Percentiles rank a stretch among this genome's conserved stretches.
phyloP scores from a whole-genome alignment of 495 filamentous ascomycete genomes.

The Hypoxylon subgilvum region DNA sequence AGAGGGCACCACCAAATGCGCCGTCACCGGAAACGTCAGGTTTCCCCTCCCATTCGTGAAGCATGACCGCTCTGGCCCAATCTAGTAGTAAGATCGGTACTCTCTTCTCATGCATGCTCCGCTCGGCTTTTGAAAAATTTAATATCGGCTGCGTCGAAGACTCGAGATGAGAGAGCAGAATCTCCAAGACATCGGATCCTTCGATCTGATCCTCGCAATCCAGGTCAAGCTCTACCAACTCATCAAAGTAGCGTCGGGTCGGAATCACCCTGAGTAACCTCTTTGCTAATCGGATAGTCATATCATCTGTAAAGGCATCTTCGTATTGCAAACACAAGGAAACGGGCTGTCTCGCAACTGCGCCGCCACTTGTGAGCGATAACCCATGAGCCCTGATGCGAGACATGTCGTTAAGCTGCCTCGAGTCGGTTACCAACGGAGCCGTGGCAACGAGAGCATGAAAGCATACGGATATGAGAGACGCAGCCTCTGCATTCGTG shows the following conservation, averaged over 20 bases:
- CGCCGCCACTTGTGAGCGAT: conserved; percentile 44
- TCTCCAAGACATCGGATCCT: conserved; percentile 53
- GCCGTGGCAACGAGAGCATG: conserved; percentile 60
- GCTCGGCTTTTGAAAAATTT: conserved; percentile 54
- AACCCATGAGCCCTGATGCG: conserved; percentile 56
- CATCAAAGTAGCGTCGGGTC: conserved; percentile 54
- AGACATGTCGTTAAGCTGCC: conserved; percentile 57
- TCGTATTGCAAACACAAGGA: conserved; percentile 60
- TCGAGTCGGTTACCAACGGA: conserved; percentile 52
- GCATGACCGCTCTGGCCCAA: conserved; percentile 76
- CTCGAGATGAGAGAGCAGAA: conserved; percentile 56
- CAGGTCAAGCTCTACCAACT: conserved; percentile 46
- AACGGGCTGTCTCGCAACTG: conserved; percentile 47
- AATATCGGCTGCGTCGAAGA: conserved; percentile 48
- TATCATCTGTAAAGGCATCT: conserved; percentile 59
- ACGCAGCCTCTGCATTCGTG: conserved; percentile 54
- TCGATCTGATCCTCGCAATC: conserved; percentile 30
- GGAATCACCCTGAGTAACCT: conserved; percentile 59
- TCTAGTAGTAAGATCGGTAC: conserved; percentile 68
- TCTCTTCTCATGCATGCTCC: conserved; percentile 57
- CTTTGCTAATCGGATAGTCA: conserved; percentile 57
- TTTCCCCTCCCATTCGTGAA: conserved; percentile 79
- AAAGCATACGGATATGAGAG: conserved; percentile 58
- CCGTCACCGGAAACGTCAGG: conserved; percentile 69
- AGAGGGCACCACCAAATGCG: conserved; percentile 73